Conservation (phyloP, 139 green algal species). For the Picochlorum sp. region DNA sequence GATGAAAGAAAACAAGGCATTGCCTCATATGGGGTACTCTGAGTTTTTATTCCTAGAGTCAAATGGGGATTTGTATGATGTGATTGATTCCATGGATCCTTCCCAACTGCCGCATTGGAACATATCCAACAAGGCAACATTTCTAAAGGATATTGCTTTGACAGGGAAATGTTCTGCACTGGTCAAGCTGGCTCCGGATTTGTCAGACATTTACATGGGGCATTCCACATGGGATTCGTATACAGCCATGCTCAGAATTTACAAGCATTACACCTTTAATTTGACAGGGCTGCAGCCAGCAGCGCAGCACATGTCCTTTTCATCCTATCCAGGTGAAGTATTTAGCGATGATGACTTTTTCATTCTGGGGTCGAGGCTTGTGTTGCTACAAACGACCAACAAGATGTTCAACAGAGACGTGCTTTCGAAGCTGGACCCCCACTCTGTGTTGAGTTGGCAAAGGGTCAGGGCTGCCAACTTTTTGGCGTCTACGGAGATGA, state of each 20-base stretch:
- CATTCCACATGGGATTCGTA: slow-evolving; percentile 55
- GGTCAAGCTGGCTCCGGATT: slow-evolving; percentile 32
- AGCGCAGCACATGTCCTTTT: slow-evolving; percentile 40
- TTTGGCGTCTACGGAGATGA: slow-evolving; percentile 27
- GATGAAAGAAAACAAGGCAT: not conserved
- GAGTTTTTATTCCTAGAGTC: slow-evolving; percentile 55
- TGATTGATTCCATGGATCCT: slow-evolving; percentile 24
- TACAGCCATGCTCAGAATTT: slow-evolving; percentile 49
- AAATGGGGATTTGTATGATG: slow-evolving; percentile 50
- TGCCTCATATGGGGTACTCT: slow-evolving; percentile 22
- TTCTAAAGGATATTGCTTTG: slow-evolving; percentile 5
- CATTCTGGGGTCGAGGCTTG: slow-evolving; percentile 3
- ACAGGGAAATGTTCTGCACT: slow-evolving; percentile 44
- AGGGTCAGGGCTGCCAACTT: slow-evolving; percentile 54
- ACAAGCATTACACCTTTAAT: slow-evolving; percentile 59
- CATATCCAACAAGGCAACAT: not conserved
- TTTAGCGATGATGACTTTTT: slow-evolving; percentile 39
- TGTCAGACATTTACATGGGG: slow-evolving; percentile 34
- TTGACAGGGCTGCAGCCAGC: slow-evolving; percentile 21
- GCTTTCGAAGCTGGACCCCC: too few species aligned
- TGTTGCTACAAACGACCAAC: slow-evolving; percentile 18
- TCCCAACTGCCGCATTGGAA: slow-evolving; percentile 16
- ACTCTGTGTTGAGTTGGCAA: slow-evolving; percentile 54
- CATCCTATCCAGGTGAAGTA: slow-evolving; percentile 49
- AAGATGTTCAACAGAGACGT: slow-evolving; percentile 42